Conservation (phyloP, 2,329 filamentous ascomycete species). For the Clathrospora elynae region DNA sequence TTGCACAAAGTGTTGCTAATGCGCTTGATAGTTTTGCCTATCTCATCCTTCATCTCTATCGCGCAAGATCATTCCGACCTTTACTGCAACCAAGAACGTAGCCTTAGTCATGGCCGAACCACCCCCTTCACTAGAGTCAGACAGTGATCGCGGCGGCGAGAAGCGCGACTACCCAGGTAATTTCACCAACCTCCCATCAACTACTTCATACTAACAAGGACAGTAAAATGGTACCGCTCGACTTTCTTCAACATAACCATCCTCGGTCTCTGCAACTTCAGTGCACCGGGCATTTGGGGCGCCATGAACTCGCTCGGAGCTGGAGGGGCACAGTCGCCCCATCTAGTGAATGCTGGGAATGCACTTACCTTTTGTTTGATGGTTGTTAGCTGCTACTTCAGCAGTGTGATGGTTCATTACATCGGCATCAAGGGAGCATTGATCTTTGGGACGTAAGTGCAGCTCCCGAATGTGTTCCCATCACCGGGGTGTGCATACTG, state of each 20-base stretch:
- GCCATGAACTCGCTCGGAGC: slow-evolving; percentile 74
- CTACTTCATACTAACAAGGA: not conserved
- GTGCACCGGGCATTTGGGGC: slow-evolving; percentile 73
- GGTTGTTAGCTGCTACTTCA: slow-evolving; percentile 72
- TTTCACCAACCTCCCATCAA: not conserved
- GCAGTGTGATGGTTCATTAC: slow-evolving; percentile 66
- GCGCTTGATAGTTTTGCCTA: no score
- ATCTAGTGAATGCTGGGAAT: slow-evolving; percentile 73
- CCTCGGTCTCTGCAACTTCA: slow-evolving; percentile 71
- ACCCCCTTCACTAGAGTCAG: slow-evolving; percentile 25
- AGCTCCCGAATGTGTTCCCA: not conserved
- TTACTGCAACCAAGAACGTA: no score
- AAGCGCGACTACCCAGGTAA: slow-evolving; percentile 36
- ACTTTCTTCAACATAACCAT: slow-evolving; percentile 75
- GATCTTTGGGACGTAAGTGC: slow-evolving; percentile 67
- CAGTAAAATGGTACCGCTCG: slow-evolving; percentile 71
- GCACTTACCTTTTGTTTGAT: slow-evolving; percentile 74
- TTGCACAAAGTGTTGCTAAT: no score
- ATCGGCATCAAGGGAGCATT: slow-evolving; percentile 74
- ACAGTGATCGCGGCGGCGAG: slow-evolving; percentile 21
- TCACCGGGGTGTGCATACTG: not conserved
- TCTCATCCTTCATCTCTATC: no score
- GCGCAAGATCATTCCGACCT: not conserved
- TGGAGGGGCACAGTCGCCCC: slow-evolving; percentile 67
- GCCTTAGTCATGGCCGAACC: slow-evolving; percentile 21